These are phyloP conservation scores for Chaetomiaceae sp. DNA, from an alignment of 2,329 filamentous ascomycete species.

Conservation along the genomic window DNA sequence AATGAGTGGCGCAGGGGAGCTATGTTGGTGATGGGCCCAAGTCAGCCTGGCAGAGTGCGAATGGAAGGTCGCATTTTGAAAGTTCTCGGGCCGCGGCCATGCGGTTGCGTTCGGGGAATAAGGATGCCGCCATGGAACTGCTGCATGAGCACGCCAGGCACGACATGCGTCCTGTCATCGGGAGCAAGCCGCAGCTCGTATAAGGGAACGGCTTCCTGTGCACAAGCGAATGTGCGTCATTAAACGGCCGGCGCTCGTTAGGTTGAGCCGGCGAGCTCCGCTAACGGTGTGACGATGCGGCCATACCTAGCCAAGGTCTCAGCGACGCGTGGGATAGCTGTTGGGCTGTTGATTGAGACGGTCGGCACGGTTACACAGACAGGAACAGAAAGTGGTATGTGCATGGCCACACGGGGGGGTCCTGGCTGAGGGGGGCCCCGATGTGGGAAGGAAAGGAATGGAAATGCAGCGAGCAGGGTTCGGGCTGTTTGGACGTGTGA, in stretches of 20 bases:
- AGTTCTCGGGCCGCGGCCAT: conserved; percentile 3
- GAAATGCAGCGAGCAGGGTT: not conserved
- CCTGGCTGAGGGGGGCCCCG: not conserved
- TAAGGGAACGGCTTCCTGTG: not conserved
- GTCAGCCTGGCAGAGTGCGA: not conserved
- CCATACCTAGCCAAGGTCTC: conserved; percentile 4
- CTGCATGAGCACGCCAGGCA: not conserved
- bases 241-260: not conserved
- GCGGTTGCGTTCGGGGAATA: conserved; percentile 7
- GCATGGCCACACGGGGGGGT: not conserved
- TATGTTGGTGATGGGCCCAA: not conserved
- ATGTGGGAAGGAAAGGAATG: not conserved
- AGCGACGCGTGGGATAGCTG: not conserved
- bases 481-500: conserved; percentile 10
- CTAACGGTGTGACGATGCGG: conserved; percentile 5
- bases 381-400: conserved; percentile 25
- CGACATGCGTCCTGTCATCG: not conserved
- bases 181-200: conserved; percentile 5
- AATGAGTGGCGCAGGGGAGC: not conserved
- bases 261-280: no score
- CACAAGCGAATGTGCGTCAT: conserved; percentile 7
- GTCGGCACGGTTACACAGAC: conserved; percentile 10
- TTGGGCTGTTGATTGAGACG: no score
- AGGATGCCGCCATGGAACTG: conserved; percentile 2
- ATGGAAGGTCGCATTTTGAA: conserved; percentile 13